Conservation (phyloP, 2,329 filamentous ascomycete species). For the Monilinia polystroma region DNA sequence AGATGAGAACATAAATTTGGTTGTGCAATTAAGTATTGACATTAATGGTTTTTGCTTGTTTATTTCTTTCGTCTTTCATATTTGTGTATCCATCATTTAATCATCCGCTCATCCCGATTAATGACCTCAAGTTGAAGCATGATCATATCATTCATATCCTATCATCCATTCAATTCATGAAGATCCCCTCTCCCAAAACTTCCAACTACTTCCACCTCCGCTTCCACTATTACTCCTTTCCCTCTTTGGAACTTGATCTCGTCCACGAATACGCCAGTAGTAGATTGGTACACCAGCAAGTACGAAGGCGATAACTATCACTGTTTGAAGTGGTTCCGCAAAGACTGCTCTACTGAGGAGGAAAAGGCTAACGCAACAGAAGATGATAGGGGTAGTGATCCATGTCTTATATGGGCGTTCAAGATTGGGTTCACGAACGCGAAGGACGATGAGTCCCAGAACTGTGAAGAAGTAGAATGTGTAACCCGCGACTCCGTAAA, state of each 20-base stretch:
- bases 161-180: not conserved
- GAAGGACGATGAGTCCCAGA: slow-evolving; percentile 84
- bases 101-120: not conserved
- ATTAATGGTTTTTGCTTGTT: slow-evolving; percentile 7
- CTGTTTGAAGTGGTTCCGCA: slow-evolving; percentile 83
- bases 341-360: slow-evolving; percentile 85
- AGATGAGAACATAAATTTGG: not conserved
- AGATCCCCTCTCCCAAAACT: slow-evolving; percentile 53
- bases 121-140: not conserved
- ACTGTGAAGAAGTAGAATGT: slow-evolving; percentile 97
- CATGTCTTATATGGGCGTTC: slow-evolving; percentile 92
- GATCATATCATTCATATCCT: not conserved
- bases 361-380: slow-evolving; percentile 96
- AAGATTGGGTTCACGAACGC: slow-evolving; percentile 81
- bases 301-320: slow-evolving; percentile 84
- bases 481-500: slow-evolving; percentile 96
- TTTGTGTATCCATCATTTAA: slow-evolving; percentile 5
- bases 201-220: slow-evolving; percentile 52
- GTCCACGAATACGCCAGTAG: slow-evolving; percentile 76
- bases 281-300: slow-evolving; percentile 82
- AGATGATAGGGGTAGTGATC: slow-evolving; percentile 96
- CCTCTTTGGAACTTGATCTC: slow-evolving; percentile 52
- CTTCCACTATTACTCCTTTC: slow-evolving; percentile 44
- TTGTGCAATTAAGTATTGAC: not conserved
- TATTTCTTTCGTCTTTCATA: not conserved